These are phyloP conservation scores for Angophora floribunda DNA, from an alignment of 345 rosid species.

Conservation along the genomic window DNA sequence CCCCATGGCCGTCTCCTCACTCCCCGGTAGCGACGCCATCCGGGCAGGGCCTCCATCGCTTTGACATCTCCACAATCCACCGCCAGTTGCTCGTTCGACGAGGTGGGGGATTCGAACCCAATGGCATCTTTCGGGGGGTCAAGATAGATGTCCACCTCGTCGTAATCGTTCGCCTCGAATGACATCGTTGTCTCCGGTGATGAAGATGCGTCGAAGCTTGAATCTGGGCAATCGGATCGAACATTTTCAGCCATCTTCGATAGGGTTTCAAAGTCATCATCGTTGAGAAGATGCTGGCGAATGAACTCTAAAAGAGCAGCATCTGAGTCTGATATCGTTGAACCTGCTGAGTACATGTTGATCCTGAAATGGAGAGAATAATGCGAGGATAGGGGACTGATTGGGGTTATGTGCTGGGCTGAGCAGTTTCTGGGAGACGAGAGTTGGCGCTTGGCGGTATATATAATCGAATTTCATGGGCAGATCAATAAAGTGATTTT, in stretches of 20 bases:
- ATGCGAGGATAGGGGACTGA: background rate
- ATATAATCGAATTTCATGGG: background rate
- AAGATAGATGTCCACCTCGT: background rate
- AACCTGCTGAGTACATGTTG: background rate
- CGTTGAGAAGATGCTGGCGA: background rate
- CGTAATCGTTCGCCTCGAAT: background rate
- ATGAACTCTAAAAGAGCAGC: background rate
- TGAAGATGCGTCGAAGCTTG: background rate
- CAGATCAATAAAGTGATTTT: background rate
- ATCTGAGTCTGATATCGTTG: background rate
- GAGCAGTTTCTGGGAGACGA: background rate
- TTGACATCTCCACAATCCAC: background rate
- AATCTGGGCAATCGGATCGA: background rate
- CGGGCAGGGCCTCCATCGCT: background rate
- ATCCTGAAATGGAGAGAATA: background rate
- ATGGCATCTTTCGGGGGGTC: background rate
- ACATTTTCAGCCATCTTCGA: background rate
- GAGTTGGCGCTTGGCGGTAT: background rate
- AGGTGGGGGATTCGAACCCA: background rate
- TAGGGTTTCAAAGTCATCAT: background rate
- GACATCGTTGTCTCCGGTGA: background rate
- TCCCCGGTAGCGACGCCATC: background rate
- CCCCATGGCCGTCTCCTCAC: slow-evolving; percentile 58
- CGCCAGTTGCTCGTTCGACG: background rate
- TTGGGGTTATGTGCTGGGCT: background rate